Conservation (phyloP, 306 rosid species). For the Pyrus bretschneideri region DNA sequence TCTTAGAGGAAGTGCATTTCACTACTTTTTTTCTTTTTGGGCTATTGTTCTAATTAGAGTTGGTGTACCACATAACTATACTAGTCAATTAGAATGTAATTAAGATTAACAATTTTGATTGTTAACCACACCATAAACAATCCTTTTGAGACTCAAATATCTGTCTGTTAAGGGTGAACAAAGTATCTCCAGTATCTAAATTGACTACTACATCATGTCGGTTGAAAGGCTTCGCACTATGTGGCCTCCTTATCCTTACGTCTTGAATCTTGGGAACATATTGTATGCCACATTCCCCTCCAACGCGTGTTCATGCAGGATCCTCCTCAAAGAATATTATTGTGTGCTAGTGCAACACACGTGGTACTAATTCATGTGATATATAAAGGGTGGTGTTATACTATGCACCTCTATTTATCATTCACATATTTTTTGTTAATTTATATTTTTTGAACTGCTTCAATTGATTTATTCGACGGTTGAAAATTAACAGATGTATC, state of each 20-base stretch:
- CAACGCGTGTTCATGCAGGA: neutral
- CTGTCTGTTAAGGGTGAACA: neutral
- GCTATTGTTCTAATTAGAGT: neutral
- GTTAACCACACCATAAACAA: neutral
- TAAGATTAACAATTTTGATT: neutral
- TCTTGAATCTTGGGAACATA: neutral
- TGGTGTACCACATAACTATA: neutral
- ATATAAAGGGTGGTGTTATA: no score
- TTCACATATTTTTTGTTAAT: no score
- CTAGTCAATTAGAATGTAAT: neutral
- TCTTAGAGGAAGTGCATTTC: neutral
- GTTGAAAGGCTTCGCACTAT: neutral
- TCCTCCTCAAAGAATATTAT: no score
- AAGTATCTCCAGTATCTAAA: neutral
- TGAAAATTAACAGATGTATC: no score
- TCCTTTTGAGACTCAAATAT: neutral
- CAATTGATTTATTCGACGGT: no score
- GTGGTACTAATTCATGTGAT: no score
- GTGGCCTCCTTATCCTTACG: no score
- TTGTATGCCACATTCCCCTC: neutral
- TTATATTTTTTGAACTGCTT: no score
- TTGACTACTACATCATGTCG: neutral
- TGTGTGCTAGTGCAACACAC: no score
- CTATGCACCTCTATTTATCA: no score
- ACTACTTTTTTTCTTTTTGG: neutral